A percentile compares a stretch with the other conserved stretches of the same genome.
Conservation (phyloP, 192 early-diverging fungal species). For the Backusella liffmaniae region DNA sequence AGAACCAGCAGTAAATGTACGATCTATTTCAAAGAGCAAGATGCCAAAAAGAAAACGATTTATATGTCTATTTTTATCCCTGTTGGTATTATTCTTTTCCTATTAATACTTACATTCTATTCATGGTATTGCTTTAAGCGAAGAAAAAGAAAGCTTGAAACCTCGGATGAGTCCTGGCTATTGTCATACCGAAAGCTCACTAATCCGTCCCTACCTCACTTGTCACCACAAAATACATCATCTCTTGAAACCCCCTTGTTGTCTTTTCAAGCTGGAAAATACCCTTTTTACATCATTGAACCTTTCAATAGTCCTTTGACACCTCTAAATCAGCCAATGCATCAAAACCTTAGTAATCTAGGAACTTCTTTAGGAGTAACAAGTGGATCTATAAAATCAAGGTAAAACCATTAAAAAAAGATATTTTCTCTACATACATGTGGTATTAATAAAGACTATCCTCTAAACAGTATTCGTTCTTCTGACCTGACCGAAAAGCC, state of each 20-base stretch:
- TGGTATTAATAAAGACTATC: background rate
- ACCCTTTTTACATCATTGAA: background rate
- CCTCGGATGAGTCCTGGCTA: background rate
- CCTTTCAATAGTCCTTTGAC: background rate
- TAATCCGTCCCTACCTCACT: background rate
- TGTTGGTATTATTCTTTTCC: background rate
- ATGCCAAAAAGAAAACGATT: background rate
- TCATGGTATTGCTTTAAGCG: background rate
- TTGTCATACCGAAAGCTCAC: background rate
- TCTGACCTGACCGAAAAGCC: background rate
- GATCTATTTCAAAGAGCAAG: background rate
- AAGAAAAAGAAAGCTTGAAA: background rate
- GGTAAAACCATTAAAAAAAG: background rate
- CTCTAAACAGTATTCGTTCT: background rate
- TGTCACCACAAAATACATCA: background rate
- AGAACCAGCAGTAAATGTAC: background rate
- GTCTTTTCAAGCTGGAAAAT: background rate
- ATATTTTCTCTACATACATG: background rate
- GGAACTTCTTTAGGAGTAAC: background rate
- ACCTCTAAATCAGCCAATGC: background rate
- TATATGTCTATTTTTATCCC: slow-evolving; percentile 16
- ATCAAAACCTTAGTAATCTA: background rate
- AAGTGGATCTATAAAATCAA: background rate
- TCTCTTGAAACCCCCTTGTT: background rate
- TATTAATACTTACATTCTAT: background rate